These are phyloP conservation scores for Porphyra umbilicalis DNA, from an alignment of 31 red algal species.

Conservation along the genomic window DNA sequence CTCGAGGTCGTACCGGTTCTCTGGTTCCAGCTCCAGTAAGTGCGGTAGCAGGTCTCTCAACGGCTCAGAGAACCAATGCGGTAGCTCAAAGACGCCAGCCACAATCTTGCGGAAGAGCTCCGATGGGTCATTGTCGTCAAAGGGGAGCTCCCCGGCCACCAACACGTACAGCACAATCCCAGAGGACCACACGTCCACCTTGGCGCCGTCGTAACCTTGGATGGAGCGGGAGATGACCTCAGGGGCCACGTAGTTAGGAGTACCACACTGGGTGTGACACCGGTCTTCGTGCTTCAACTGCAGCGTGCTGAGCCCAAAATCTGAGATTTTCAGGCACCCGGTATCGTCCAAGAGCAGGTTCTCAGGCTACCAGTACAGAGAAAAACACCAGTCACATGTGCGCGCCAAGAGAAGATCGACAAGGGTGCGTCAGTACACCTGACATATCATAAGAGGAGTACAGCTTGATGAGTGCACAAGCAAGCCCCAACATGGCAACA, in stretches of 20 bases:
- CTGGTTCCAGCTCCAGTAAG: slow-evolving; percentile 38
- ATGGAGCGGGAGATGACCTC: slow-evolving; percentile 37
- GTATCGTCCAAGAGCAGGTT: slow-evolving; percentile 42
- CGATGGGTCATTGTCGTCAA: slow-evolving; percentile 38
- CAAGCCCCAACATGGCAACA: no score
- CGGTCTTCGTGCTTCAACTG: slow-evolving; percentile 11
- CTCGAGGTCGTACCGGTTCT: slow-evolving; percentile 17
- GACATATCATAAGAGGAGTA: neutral
- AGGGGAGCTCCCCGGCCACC: slow-evolving; percentile 56
- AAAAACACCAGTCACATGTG: neutral
- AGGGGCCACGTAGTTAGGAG: slow-evolving; percentile 63
- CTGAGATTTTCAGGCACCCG: slow-evolving; percentile 64
- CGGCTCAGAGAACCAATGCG: slow-evolving; percentile 33
- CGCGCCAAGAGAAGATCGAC: neutral
- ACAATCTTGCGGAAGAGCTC: slow-evolving; percentile 43
- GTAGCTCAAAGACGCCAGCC: slow-evolving; percentile 20
- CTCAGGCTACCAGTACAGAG: slow-evolving; percentile 11
- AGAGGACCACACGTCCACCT: slow-evolving; percentile 71
- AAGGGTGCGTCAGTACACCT: neutral
- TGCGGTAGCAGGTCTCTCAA: slow-evolving; percentile 38
- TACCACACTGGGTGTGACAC: slow-evolving; percentile 54
- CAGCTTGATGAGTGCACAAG: neutral
- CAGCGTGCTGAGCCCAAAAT: slow-evolving; percentile 70
- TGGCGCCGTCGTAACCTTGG: slow-evolving; percentile 45
- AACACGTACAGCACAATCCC: slow-evolving; percentile 68